Evolutionary conservation across 495 filamentous ascomycete genomes (phyloP), one percentile per base, ranked within the genome.

Genomic region (Penicillium canariense): DNA sequence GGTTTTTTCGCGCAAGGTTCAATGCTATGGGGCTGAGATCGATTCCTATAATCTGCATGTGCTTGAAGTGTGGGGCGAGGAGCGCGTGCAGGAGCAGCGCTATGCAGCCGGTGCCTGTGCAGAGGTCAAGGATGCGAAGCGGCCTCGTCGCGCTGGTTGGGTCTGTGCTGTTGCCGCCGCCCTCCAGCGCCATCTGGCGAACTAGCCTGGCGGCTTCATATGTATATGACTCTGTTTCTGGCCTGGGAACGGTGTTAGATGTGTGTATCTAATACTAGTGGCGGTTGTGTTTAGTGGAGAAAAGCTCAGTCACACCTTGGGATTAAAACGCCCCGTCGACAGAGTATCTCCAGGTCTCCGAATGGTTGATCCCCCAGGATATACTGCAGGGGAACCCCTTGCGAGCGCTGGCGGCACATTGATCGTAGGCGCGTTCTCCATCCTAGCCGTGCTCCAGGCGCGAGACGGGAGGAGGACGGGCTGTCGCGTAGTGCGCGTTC

Each of bases 81-180:
- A 81, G 77, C 11, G 81, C 63, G 59, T 83, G 69, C 0, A 96
- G 74, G 8, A 89, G 82, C 8, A 97, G 81, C 0, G 91, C 72
- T 55, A 98, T 96, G 68, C 94, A 97, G 25, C 94, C 94, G 15
- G 89, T 89, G 4, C 94, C 94, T 0, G 89, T 88, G 67, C 94
- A 97, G 23, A 96, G 70, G 68, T 98, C 94, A 2, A 97, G 63
- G 20, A 97, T 77, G 26, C 77, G 79, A 6, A 94, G 56, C 12
- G 54, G 39, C 31, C 22, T 18, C 4, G 10, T 11, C n/a, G 17
- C 17, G 26, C n/a, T 6, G 2, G 52, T 14, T 11, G 49, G 22
- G 10, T 42, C 17, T 17, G 20, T 4, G 39, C 12, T 26, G 1
- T 48, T 14, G 9, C 42, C 14, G 31, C 55, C 23, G 32, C 30